These are phyloP conservation scores for Aeschynomene evenia DNA, from an alignment of 306 rosid species.

Conservation along the genomic window DNA sequence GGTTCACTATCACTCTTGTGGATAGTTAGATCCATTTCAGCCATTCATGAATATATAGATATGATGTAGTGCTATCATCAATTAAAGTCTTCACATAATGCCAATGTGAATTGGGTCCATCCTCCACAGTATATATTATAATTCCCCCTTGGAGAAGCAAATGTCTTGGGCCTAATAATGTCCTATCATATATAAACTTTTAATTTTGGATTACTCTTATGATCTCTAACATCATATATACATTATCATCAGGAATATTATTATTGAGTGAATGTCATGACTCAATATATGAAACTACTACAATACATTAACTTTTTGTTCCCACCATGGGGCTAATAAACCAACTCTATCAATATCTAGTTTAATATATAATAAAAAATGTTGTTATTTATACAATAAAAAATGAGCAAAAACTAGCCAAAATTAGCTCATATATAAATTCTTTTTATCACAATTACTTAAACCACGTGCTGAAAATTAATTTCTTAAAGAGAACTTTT, in stretches of 20 bases:
- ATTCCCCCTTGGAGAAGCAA: constrained; percentile 22
- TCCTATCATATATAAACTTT: neutral
- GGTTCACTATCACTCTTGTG: constrained; percentile 12
- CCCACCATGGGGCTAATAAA: neutral
- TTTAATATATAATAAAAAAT: too few species aligned
- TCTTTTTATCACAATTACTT: too few species aligned
- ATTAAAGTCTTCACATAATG: neutral
- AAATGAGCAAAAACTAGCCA: too few species aligned
- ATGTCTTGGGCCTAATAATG: constrained; percentile 16
- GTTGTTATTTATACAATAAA: too few species aligned
- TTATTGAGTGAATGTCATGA: constrained; percentile 19
- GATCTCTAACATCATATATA: too few species aligned
- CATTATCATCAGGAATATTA: constrained; percentile 21
- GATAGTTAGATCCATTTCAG: neutral
- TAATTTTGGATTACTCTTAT: constrained; percentile 16
- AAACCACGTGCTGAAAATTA: too few species aligned
- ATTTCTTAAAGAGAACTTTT: too few species aligned
- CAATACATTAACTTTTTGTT: constrained; percentile 5
- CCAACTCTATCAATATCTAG: neutral
- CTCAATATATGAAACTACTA: constrained; percentile 19
- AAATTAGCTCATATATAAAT: too few species aligned
- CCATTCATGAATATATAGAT: constrained; percentile 19
- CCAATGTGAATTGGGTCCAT: constrained; percentile 13
- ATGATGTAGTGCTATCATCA: neutral
- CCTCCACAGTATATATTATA: constrained; percentile 11